phyloP scores from a whole-genome alignment of 805 yeast species.

The Lachancea dasiensis region DNA sequence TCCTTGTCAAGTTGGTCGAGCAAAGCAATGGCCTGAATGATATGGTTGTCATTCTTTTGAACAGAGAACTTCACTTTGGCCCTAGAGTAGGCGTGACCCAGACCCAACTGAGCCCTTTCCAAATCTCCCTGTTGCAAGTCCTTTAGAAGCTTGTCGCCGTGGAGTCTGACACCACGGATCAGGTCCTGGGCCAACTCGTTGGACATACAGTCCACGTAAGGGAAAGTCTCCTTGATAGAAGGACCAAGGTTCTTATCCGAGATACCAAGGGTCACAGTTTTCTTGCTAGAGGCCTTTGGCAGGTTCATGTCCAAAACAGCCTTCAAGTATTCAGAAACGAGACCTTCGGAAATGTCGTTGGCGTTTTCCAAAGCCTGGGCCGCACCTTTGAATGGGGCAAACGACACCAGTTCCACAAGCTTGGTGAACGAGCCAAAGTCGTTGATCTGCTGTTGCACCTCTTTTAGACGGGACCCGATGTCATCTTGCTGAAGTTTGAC shows the following conservation, averaged over 20 bases:
- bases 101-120: conserved; percentile 97
- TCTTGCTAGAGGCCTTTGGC: conserved; percentile 64
- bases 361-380: conserved; percentile 99
- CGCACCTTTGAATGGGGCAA: conserved; percentile 98
- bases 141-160: conserved; percentile 82
- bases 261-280: conserved; percentile 72
- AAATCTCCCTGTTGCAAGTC: conserved; percentile 91
- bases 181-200: conserved; percentile 92
- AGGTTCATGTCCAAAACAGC: conserved; percentile 84
- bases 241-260: conserved; percentile 96
- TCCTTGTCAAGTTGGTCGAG: conserved; percentile 98
- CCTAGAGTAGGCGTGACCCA: conserved; percentile 98
- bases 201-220: conserved; percentile 82
- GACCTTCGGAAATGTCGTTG: conserved; percentile 95
- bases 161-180: conserved; percentile 89
- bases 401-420: conserved; percentile 86
- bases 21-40: conserved; percentile 96
- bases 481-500: conserved; percentile 92
- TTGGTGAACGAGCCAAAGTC: conserved; percentile 87
- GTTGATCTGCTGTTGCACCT: conserved; percentile 84
- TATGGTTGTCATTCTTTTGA: conserved; percentile 98
- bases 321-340: conserved; percentile 87
- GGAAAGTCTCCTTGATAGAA: conserved; percentile 86
- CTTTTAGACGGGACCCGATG: conserved; percentile 84
- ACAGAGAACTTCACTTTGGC: conserved; percentile 98